Evolutionary conservation across 495 filamentous ascomycete genomes (phyloP).

Genomic region (Penicillium turbatum): DNA sequence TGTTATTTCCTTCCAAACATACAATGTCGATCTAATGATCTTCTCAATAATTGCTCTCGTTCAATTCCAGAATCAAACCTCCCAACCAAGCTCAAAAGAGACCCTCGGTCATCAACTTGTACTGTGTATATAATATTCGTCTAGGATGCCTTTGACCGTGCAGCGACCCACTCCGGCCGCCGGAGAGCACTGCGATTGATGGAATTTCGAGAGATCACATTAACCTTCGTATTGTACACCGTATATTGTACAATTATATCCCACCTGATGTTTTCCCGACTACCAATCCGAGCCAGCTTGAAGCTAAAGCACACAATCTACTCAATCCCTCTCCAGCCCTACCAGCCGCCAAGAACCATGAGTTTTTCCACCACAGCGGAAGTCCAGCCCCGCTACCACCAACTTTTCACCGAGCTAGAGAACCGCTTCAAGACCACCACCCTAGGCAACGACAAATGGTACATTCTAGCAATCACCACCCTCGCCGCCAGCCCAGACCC

Average conservation of each 20-base stretch:
- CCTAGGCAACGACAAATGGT: slow-evolving; percentile 53
- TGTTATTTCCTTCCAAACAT: no score
- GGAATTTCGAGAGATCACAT: background rate
- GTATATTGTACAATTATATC: background rate
- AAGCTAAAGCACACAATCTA: background rate
- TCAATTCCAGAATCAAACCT: no score
- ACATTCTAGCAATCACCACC: slow-evolving; percentile 48
- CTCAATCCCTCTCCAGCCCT: background rate
- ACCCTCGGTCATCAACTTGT: no score
- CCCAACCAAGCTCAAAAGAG: no score
- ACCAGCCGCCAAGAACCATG: slow-evolving; percentile 10
- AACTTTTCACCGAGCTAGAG: slow-evolving; percentile 50
- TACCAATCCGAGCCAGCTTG: background rate
- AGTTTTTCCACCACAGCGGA: slow-evolving; percentile 15
- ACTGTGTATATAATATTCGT: background rate
- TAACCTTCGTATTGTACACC: background rate
- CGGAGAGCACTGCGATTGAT: slow-evolving; percentile 10
- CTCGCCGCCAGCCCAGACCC: slow-evolving; percentile 44
- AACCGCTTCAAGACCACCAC: slow-evolving; percentile 45
- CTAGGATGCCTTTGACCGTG: background rate
- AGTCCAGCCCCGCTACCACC: slow-evolving; percentile 28
- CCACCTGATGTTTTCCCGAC: background rate
- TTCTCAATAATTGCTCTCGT: background rate
- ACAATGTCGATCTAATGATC: background rate
- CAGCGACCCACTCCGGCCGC: slow-evolving; percentile 17